These are phyloP conservation scores for Curvularia sp. DNA, from an alignment of 2,329 filamentous ascomycete genomes.

Conservation along the genomic window DNA sequence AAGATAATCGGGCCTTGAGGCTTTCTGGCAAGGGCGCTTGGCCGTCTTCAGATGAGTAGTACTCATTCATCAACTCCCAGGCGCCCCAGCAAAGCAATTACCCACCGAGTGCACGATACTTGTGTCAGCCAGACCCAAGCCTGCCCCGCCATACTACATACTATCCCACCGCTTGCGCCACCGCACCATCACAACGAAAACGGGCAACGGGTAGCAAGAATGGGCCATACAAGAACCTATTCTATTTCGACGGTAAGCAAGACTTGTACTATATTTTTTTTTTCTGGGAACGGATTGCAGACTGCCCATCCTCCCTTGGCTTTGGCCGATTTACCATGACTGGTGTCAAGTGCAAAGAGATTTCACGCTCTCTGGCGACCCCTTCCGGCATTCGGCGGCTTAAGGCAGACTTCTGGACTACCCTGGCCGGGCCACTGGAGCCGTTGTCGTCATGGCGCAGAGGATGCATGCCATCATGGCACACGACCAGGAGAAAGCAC, in stretches of 20 bases:
- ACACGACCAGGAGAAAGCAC: constrained; percentile 32
- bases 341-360: constrained; percentile 20
- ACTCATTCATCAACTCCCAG: constrained; percentile 6
- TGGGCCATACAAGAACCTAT: constrained; percentile 46
- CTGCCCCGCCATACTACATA: constrained; percentile 28
- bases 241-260: constrained; percentile 49
- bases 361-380: constrained; percentile 25
- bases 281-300: constrained; percentile 5
- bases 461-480: constrained; percentile 28
- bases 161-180: constrained; percentile 12
- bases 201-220: constrained; percentile 13
- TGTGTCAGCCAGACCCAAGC: constrained; percentile 7
- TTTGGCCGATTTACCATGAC: constrained; percentile 30
- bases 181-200: constrained; percentile 4
- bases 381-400: constrained; percentile 41
- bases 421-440: constrained; percentile 11
- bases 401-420: constrained; percentile 22
- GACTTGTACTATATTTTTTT: constrained; percentile 21
- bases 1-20: constrained; percentile 21
- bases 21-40: constrained; percentile 23
- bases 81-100: constrained; percentile 5
- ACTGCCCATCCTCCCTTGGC: constrained; percentile 14
- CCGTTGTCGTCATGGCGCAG: constrained; percentile 36
- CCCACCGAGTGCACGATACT: constrained; percentile 7
- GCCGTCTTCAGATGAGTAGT: constrained; percentile 13